Evolutionary conservation across 805 yeast genomes (phyloP).

Genomic region (Cyberlindnera xishuangbannaensis): DNA sequence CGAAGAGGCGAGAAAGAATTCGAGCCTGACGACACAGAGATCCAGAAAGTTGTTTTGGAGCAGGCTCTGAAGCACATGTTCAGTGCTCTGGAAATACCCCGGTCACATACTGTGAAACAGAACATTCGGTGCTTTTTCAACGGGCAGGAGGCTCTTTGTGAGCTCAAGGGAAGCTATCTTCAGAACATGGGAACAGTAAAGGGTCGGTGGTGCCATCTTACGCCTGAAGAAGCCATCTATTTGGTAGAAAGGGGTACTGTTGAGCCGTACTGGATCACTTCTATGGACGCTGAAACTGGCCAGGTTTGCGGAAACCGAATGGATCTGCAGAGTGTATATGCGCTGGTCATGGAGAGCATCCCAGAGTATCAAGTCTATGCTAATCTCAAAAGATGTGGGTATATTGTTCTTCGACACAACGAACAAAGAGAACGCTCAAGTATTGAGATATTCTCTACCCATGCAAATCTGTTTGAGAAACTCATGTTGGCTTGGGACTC

Average conservation of each 20-base stretch:
- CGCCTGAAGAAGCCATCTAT: conserved; percentile 67
- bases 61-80: conserved; percentile 68
- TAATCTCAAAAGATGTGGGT: conserved; percentile 73
- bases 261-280: conserved; percentile 29
- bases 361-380: conserved; percentile 66
- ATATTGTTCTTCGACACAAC: conserved; percentile 42
- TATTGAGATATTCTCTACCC: not conserved
- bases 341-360: conserved; percentile 39
- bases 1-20: conserved; percentile 82
- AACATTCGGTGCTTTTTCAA: conserved; percentile 42
- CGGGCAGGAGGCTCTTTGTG: conserved; percentile 35
- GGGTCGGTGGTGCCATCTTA: conserved; percentile 44
- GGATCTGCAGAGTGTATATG: conserved; percentile 60
- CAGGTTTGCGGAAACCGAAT: conserved; percentile 30
- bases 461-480: not conserved
- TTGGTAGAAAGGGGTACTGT: conserved; percentile 75
- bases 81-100: conserved; percentile 45
- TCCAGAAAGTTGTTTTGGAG: conserved; percentile 43
- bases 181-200: conserved; percentile 62
- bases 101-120: conserved; percentile 46
- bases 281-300: no score
- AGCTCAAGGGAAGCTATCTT: conserved; percentile 69
- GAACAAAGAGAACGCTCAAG: not conserved
- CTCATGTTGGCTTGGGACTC: not conserved
- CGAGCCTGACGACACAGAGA: conserved; percentile 69